Evolutionary conservation across 2,329 filamentous ascomycete genomes (phyloP), one percentile per base, ranked within the genome.

Genomic region (Acrocalymma vagum): DNA sequence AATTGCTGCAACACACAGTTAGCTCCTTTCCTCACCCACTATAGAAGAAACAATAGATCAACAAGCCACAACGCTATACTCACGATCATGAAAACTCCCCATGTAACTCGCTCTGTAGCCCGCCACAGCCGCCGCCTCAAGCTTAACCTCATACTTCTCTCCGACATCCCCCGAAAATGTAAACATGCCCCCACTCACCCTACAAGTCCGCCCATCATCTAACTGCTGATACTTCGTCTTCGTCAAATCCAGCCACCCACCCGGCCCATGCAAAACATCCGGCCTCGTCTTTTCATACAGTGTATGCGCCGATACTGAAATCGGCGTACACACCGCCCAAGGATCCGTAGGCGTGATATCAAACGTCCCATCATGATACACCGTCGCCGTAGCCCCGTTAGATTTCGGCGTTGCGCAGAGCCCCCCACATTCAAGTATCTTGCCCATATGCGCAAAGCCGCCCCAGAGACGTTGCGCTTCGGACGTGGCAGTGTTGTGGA

Each of bases 271-370:
- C 2, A 81, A 52, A 1, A 76, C 51, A 53, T 82, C 79, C 0
- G 80, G 79, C 11, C 79, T 55, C 0, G 72, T 69, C 44, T 82
- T 82, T 62, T 82, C 79, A 36, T 82, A 82, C 9, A 82, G 55
- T 0, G 78, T 75, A 46, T 82, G 79, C 0, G 79, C 76, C 1
- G 78, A 78, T 0, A 82, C 78, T 0, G 73, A 75, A 0, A 75
- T 38, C 0, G 76, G 71, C 0, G 75, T 80, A 44, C 79, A 82
- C 2, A 61, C 62, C 0, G 72, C 65, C 0, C 48, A 45, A 0
- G 72, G 65, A 5, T 69, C 62, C 0, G 73, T 52, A 0, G 79
- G 77, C 3, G 56, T 52, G 3, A 82, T 63, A 28, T 81, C 77
- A 38, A 82, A 82, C 2, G 53, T 62, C 0, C 76, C 74, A 11